Evolutionary conservation across 2,329 filamentous ascomycete species (phyloP), one percentile per base, ranked within the genome.

Genomic region (Sarocladiaceae sp.): DNA sequence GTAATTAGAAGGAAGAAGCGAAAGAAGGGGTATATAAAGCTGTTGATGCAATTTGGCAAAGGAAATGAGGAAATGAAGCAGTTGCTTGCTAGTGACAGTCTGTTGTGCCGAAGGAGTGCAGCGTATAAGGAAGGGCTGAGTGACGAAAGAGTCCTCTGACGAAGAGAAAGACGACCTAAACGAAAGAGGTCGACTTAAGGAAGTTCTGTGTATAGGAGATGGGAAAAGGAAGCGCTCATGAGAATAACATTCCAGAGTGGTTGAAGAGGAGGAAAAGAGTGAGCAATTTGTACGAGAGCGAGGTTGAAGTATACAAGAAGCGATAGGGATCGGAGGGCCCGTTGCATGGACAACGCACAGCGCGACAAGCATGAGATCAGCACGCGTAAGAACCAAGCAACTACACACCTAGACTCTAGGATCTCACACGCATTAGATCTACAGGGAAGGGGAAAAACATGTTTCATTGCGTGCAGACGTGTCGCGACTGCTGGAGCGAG

Each of bases 181-280:
- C 53, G 53, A 54, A 44, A 20, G 39, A 33, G 47, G 28, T 52
- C 49, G 50, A 47, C 23, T 35, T 17, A 29, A 7, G 29, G 22
- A 29, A 37, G 15, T 42, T 48, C 6, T 31, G 44, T 17, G 44
- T 48, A 12, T 48, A 22, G 26, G 22, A 48, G 25, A 22, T 33
- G 44, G 44, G 40, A 44, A 33, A 48, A 33, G 25, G 44, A 33
- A 48, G 44, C 44, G 44, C 44, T 48, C 28, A 48, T 48, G 44
- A 20, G 15, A n/a, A 42, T n/a, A 3, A 48, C 10, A 18, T 13
- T 10, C 18, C 44, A 33, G 28, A 48, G 26, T 44, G 40, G 20
- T 7, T 26, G 40, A 48, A 20, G 44, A 28, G 29, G 17, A 23
- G 22, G 5, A 46, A 13, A 17, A 25, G 25, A 26, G 26, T 6